Conservation (phyloP, 495 filamentous ascomycete species). For the Thozetella sp. region DNA sequence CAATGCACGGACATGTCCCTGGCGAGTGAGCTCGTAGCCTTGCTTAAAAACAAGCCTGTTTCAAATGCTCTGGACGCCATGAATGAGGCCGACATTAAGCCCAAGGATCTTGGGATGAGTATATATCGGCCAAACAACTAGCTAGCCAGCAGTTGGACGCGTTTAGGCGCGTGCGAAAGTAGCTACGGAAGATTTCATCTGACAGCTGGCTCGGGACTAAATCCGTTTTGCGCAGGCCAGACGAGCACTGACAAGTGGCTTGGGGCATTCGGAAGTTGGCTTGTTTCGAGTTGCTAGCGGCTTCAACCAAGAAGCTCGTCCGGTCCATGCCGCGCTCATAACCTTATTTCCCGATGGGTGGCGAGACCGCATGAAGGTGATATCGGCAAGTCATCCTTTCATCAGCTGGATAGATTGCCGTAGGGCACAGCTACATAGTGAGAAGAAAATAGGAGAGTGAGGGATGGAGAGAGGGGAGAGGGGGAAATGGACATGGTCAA, state of each 20-base stretch:
- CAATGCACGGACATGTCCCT: no score
- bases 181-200: neutral
- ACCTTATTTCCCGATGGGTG: no score
- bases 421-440: neutral
- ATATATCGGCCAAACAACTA: no score
- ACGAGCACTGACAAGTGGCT: neutral
- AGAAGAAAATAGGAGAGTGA: neutral
- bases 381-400: neutral
- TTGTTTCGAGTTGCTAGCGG: neutral
- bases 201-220: neutral
- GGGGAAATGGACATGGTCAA: no score
- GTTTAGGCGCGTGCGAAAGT: neutral
- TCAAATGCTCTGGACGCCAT: no score
- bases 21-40: no score
- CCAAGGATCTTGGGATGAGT: no score
- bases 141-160: no score
- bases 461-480: neutral
- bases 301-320: neutral
- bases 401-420: neutral
- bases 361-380: constrained; percentile 2
- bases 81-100: no score
- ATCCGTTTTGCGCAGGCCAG: neutral
- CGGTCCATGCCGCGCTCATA: neutral
- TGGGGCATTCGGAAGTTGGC: neutral
- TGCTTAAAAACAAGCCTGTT: no score